Conservation (phyloP, 2,329 filamentous ascomycete genomes). For the Penicillium sp. region DNA sequence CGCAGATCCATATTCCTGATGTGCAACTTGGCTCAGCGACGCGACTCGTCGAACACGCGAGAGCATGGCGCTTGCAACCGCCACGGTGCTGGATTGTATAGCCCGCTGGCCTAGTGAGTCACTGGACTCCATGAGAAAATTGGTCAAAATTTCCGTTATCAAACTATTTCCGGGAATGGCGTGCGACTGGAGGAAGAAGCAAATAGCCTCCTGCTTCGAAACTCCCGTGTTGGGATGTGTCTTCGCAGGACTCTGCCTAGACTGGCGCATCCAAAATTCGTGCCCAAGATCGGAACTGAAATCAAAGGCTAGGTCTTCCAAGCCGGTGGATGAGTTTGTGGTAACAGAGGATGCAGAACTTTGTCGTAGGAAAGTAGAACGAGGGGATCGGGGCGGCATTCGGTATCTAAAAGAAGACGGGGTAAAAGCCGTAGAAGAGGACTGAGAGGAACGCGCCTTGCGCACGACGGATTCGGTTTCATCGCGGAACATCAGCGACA, state of each 20-base stretch:
- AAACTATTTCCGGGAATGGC: slow-evolving; percentile 30
- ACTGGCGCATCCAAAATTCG: slow-evolving; percentile 14
- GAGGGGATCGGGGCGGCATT: slow-evolving; percentile 9
- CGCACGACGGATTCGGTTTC: slow-evolving; percentile 62
- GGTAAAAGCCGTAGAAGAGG: slow-evolving; percentile 27
- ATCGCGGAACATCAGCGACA: slow-evolving; percentile 44
- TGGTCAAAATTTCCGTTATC: slow-evolving; percentile 23
- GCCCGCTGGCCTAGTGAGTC: slow-evolving; percentile 29
- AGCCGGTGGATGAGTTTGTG: slow-evolving; percentile 16
- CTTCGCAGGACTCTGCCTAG: slow-evolving; percentile 15
- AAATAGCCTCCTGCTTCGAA: slow-evolving; percentile 34
- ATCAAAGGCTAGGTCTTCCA: slow-evolving; percentile 13
- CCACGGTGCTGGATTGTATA: slow-evolving; percentile 52
- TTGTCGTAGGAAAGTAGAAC: too few species aligned
- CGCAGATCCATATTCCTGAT: slow-evolving; percentile 55
- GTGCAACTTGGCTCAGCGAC: slow-evolving; percentile 49
- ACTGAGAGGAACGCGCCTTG: slow-evolving; percentile 42
- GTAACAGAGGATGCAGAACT: slow-evolving; percentile 19
- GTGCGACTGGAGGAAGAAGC: slow-evolving; percentile 39
- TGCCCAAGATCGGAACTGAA: slow-evolving; percentile 18
- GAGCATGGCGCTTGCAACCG: slow-evolving; percentile 59
- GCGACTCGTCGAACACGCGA: slow-evolving; percentile 54
- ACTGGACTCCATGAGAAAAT: slow-evolving; percentile 21
- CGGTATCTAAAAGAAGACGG: slow-evolving; percentile 5
- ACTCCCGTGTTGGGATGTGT: slow-evolving; percentile 24